Evolutionary conservation across 495 filamentous ascomycete species (phyloP).

Genomic region (Trichoderma virens): DNA sequence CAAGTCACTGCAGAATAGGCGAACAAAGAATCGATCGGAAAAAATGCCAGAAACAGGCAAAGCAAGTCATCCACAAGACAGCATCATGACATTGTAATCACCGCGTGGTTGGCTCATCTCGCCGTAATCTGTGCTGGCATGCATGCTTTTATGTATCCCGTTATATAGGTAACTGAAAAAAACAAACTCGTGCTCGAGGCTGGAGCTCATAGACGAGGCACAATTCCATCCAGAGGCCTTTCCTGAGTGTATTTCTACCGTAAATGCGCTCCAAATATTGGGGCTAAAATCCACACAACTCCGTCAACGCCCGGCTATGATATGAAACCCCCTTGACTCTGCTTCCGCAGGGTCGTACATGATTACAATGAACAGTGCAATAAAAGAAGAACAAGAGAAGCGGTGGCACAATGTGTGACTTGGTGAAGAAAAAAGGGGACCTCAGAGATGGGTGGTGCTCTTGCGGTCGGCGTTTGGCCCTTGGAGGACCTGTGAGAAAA

Average conservation of each 20-base stretch:
- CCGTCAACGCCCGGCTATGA: slow-evolving; percentile 1
- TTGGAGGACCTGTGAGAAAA: background rate
- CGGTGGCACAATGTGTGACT: background rate
- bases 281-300: slow-evolving; percentile 2
- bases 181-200: background rate
- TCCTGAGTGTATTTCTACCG: background rate
- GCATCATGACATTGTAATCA: background rate
- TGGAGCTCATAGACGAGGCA: background rate
- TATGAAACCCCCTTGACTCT: background rate
- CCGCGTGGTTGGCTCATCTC: background rate
- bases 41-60: background rate
- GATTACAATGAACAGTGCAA: background rate
- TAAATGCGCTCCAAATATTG: background rate
- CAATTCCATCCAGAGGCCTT: background rate
- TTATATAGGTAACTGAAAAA: background rate
- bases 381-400: background rate
- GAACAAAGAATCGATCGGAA: background rate
- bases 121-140: background rate
- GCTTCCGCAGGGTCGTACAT: background rate
- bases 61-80: background rate
- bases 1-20: background rate
- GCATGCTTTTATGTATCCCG: background rate
- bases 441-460: background rate
- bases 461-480: background rate
- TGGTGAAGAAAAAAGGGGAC: background rate